Percentiles rank a stretch among this genome's conserved stretches.
phyloP scores from a whole-genome alignment of 257 asterid species.

The Fraxinus excelsior region DNA sequence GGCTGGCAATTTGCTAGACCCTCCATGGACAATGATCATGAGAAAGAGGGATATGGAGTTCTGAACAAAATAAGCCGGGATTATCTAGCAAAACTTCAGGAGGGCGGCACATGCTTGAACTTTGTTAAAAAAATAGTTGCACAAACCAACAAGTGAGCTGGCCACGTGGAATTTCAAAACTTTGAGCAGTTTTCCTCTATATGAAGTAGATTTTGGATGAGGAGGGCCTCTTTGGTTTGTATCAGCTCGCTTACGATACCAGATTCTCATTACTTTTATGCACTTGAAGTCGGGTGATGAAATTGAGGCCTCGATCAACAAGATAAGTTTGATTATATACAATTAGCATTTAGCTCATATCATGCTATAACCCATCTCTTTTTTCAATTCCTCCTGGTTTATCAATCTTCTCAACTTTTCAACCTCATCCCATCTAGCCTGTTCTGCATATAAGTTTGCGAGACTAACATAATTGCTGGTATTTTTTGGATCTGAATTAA shows the following conservation, averaged over 20 bases:
- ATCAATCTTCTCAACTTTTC: constrained; percentile 58
- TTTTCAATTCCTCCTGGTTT: constrained; percentile 48
- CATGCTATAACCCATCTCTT: constrained; percentile 59
- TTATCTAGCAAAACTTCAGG: not conserved
- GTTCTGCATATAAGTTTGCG: constrained; percentile 66
- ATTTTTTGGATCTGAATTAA: constrained; percentile 53
- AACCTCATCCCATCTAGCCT: constrained; percentile 77
- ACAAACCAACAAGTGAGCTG: not conserved
- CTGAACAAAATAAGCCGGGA: not conserved
- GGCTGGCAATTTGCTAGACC: not conserved
- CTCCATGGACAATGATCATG: not conserved
- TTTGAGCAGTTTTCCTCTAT: not conserved
- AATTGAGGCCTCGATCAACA: not conserved
- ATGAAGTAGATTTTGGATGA: no score
- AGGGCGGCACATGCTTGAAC: not conserved
- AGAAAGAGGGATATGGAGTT: not conserved
- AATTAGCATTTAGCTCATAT: constrained; percentile 31
- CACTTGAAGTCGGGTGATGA: not conserved
- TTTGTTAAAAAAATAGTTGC: not conserved
- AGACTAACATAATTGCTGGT: constrained; percentile 56
- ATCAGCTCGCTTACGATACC: not conserved
- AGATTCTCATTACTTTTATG: not conserved
- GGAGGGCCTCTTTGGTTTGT: not conserved
- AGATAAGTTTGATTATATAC: not conserved
- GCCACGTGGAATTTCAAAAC: not conserved